phyloP scores from a whole-genome alignment of 805 yeast species.

The Metschnikowia picachoensis region DNA sequence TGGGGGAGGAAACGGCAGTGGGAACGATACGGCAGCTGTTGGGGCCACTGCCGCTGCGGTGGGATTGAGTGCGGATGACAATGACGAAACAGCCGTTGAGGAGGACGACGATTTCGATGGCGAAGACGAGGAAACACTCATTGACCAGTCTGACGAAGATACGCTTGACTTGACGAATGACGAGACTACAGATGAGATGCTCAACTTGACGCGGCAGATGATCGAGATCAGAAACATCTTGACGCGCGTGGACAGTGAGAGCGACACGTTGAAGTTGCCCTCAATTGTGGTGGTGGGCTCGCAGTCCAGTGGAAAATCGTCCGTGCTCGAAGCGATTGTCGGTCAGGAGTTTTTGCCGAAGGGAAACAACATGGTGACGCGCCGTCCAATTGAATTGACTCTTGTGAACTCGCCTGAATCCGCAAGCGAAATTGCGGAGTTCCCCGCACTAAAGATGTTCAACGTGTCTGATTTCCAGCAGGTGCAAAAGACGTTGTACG shows the following conservation, averaged over 20 bases:
- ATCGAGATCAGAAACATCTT: conserved; percentile 86
- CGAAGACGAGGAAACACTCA: conserved; percentile 48
- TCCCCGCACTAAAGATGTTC: conserved; percentile 81
- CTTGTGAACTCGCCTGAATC: conserved; percentile 78
- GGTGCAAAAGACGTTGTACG: conserved; percentile 83
- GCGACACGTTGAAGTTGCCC: conserved; percentile 78
- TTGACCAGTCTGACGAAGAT: conserved; percentile 30
- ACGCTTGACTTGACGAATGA: conserved; percentile 46
- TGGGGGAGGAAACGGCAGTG: conserved; percentile 17
- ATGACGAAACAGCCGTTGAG: conserved; percentile 28
- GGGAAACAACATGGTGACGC: conserved; percentile 96
- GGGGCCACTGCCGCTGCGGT: conserved; percentile 59
- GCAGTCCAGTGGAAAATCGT: conserved; percentile 95
- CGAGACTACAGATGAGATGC: conserved; percentile 72
- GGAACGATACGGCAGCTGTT: conserved; percentile 36
- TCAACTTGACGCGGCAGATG: conserved; percentile 91
- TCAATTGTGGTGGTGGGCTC: conserved; percentile 97
- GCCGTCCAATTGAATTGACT: conserved; percentile 95
- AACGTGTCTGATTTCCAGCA: conserved; percentile 83
- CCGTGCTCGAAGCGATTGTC: conserved; percentile 91
- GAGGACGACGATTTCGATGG: conserved; percentile 41
- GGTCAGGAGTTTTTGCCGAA: conserved; percentile 98
- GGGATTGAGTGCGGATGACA: conserved; percentile 33
- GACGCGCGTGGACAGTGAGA: conserved; percentile 61
- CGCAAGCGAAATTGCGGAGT: conserved; percentile 86